phyloP scores from a whole-genome alignment of 164 flowering plant species.

The Echeveria elegans region DNA sequence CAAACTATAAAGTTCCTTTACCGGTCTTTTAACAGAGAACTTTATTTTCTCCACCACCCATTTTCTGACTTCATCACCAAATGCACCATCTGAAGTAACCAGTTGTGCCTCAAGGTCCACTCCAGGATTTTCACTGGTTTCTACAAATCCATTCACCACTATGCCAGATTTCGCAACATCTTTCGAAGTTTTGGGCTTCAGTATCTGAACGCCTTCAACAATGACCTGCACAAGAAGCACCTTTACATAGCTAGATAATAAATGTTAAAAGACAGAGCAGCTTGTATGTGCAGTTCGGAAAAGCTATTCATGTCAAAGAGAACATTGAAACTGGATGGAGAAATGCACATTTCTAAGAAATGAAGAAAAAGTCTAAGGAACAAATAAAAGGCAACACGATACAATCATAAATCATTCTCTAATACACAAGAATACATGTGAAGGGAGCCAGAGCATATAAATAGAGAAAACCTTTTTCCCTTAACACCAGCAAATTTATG shows the following conservation, averaged over 20 bases:
- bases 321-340: neutral
- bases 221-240: constrained; percentile 44
- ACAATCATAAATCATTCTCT: neutral
- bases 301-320: neutral
- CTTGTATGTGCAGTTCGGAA: neutral
- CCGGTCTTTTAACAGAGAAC: constrained; percentile 82
- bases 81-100: constrained; percentile 34
- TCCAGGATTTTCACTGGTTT: constrained; percentile 42
- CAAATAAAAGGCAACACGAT: neutral
- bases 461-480: neutral
- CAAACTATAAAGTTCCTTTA: constrained; percentile 18
- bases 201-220: constrained; percentile 76
- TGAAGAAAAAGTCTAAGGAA: neutral
- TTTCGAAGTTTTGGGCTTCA: constrained; percentile 55
- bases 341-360: neutral
- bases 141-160: constrained; percentile 27
- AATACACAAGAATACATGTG: neutral
- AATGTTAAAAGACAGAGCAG: neutral
- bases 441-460: neutral
- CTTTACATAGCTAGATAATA: neutral
- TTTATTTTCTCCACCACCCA: constrained; percentile 76
- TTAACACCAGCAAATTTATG: neutral
- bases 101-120: constrained; percentile 54
- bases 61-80: constrained; percentile 31
- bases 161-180: constrained; percentile 17